A percentile compares a stretch with the other conserved stretches of the same genome.
These are phyloP conservation scores for Elsinoe perseae DNA, from an alignment of 2,329 filamentous ascomycete species.

Conservation along the genomic window DNA sequence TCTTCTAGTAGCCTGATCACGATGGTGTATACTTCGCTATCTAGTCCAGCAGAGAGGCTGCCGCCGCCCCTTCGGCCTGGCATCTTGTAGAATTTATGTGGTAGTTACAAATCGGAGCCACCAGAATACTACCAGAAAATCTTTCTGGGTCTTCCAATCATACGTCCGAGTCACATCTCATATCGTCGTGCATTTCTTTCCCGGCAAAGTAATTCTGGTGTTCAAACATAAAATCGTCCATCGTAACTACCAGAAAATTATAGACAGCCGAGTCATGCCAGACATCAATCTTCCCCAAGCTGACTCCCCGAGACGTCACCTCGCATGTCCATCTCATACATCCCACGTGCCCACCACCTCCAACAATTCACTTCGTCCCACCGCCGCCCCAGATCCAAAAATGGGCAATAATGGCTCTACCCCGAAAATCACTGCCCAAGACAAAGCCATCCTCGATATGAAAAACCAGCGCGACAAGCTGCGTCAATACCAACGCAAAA, in stretches of 20 bases:
- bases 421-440: slow-evolving; percentile 66
- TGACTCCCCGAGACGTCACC: background rate
- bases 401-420: slow-evolving; percentile 57
- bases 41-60: slow-evolving; percentile 34
- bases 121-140: background rate
- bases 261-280: background rate
- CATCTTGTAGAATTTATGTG: slow-evolving; percentile 21
- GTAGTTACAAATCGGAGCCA: background rate
- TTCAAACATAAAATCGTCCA: background rate
- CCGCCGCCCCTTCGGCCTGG: slow-evolving; percentile 23
- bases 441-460: slow-evolving; percentile 95
- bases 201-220: background rate
- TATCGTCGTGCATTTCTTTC: background rate
- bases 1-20: slow-evolving; percentile 69
- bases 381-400: background rate
- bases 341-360: background rate
- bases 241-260: background rate
- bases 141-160: background rate
- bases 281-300: background rate
- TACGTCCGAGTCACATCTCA: background rate
- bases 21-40: slow-evolving; percentile 61
- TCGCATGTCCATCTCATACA: background rate
- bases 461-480: slow-evolving; percentile 97
- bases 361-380: background rate
- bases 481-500: slow-evolving; percentile 88